Percentiles rank a stretch among this genome's conserved stretches.
Evolutionary conservation across 371 early-diverging fungal species (phyloP).

Genomic region (Blyttiomyces sp.): DNA sequence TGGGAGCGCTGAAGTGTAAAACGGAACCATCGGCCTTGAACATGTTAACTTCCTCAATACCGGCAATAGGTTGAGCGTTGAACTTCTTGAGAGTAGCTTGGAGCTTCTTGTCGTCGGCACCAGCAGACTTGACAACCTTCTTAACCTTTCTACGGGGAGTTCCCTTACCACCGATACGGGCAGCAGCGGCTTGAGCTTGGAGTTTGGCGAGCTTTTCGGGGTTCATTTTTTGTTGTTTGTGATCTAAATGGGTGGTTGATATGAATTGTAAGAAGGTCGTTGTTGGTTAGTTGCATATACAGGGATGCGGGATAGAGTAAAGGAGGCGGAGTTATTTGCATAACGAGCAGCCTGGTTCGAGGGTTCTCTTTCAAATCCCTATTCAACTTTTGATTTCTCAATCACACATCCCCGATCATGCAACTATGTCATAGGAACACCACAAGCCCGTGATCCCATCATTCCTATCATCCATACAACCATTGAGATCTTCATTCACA

Average conservation of each 20-base stretch:
- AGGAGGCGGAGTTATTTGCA: too few relatives aligned
- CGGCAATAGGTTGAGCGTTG: slow-evolving; percentile 76
- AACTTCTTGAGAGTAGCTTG: slow-evolving; percentile 82
- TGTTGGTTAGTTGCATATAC: too few relatives aligned
- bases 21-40: slow-evolving; percentile 93
- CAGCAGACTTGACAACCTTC: slow-evolving; percentile 68
- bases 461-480: too few relatives aligned
- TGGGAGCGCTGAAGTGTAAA: slow-evolving; percentile 87
- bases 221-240: slow-evolving; percentile 66
- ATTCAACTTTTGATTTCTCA: too few relatives aligned
- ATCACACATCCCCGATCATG: too few relatives aligned
- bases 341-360: too few relatives aligned
- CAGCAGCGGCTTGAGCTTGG: slow-evolving; percentile 56
- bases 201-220: slow-evolving; percentile 94
- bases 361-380: too few relatives aligned
- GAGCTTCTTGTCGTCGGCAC: slow-evolving; percentile 89
- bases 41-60: slow-evolving; percentile 98
- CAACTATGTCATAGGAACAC: too few relatives aligned
- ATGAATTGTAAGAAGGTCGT: too few relatives aligned
- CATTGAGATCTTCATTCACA: too few relatives aligned
- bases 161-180: slow-evolving; percentile 95
- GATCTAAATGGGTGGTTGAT: neutral
- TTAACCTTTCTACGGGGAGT: slow-evolving; percentile 94
- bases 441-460: too few relatives aligned
- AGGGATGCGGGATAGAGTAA: too few relatives aligned